These are phyloP conservation scores for Phytophthora podocarpi DNA, from an alignment of 352 stramenopile genomes.

Conservation along the genomic window DNA sequence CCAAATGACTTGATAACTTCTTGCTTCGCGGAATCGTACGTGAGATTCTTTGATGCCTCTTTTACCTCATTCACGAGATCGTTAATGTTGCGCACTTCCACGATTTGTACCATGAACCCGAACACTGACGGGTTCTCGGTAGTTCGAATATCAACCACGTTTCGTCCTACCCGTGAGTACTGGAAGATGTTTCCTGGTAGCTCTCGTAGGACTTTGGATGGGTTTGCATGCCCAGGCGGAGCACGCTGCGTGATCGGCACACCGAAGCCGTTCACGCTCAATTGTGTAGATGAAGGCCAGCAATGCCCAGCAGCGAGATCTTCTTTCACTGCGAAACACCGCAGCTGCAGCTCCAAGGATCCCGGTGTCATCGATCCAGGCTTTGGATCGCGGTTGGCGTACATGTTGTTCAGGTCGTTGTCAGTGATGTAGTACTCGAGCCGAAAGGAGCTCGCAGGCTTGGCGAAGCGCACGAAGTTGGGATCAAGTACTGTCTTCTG, in stretches of 20 bases:
- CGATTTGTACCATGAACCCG: slow-evolving; percentile 76
- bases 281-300: slow-evolving; percentile 72
- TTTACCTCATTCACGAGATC: slow-evolving; percentile 68
- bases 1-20: slow-evolving; percentile 84
- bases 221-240: slow-evolving; percentile 74
- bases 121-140: slow-evolving; percentile 67
- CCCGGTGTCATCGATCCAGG: slow-evolving; percentile 59
- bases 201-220: slow-evolving; percentile 82
- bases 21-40: slow-evolving; percentile 74
- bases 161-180: slow-evolving; percentile 68
- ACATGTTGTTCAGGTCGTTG: slow-evolving; percentile 78
- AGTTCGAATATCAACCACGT: slow-evolving; percentile 76
- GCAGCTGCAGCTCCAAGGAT: slow-evolving; percentile 75
- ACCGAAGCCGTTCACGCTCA: slow-evolving; percentile 76
- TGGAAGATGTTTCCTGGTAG: slow-evolving; percentile 77
- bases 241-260: slow-evolving; percentile 71
- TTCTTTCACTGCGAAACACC: slow-evolving; percentile 79
- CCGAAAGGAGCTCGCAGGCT: slow-evolving; percentile 46
- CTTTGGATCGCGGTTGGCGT: slow-evolving; percentile 56
- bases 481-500: slow-evolving; percentile 60
- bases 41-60: slow-evolving; percentile 64
- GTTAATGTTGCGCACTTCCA: slow-evolving; percentile 67
- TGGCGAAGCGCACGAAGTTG: slow-evolving; percentile 72
- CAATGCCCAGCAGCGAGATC: slow-evolving; percentile 69
- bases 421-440: slow-evolving; percentile 76